Evolutionary conservation across 2,329 filamentous ascomycete genomes (phyloP), one percentile per base, ranked within the genome.

Genomic region (Botrytis aclada): DNA sequence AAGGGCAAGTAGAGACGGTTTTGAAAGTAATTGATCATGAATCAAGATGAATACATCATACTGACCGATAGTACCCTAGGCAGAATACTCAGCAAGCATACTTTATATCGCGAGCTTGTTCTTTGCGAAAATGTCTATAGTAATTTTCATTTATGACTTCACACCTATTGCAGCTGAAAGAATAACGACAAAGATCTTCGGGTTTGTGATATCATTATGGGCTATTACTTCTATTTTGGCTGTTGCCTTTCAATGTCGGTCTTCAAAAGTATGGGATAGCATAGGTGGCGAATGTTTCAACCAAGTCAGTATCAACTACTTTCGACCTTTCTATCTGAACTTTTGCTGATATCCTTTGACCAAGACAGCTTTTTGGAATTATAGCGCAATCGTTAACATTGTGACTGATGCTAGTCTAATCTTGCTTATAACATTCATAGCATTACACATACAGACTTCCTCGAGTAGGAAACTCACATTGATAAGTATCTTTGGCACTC

Each of bases 401-500:
- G 25, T 72, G 14, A 74, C 63, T 5, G 72, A 74, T 47, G 18
- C 32, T n/a, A 37, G 47, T 22, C 10, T 72, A 32, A 60, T 74
- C 18, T 20, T 67, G 20, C 37, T 69, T 29, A 67, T 72, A 43
- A 45, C 51, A 9, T 43, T 62, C 25, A 72, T 74, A 61, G 64
- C 69, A 34, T 32, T 71, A 25, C 61, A 66, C n/a, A 51, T 74
- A 37, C 69, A 69, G 14, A 62, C 45, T 32, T 32, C 56, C 3
- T 72, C 51, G 56, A 54, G 16, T 34, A 63, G 58, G 18, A 74
- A 54, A 22, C 25, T 63, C 54, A 41, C 45, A 1, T 39, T 74
- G 18, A 67, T 74, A 34, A n/a, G 22, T 1, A 56, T 72, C 14
- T 74, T 74, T 60, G 72, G 72, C 25, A 74, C 61, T 45, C 72